Evolutionary conservation across 805 yeast species (phyloP), one percentile per base, ranked within the genome.

Genomic region (Ogataea thermomethanolica): DNA sequence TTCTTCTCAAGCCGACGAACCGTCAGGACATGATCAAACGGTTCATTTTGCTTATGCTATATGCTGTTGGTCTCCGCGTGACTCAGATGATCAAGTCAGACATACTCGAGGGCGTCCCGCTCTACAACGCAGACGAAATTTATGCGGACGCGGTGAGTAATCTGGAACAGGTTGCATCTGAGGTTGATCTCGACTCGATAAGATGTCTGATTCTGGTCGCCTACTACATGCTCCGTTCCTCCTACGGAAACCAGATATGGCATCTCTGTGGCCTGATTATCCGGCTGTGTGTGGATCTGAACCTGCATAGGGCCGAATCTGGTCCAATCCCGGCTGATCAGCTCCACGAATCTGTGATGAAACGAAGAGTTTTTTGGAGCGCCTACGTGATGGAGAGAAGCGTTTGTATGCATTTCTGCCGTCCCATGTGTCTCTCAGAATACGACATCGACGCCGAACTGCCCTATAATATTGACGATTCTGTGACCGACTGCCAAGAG

Each of bases 401-500:
- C 14, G 66, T 76, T 14, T 69, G 78, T 5, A 58, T 70, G 9
- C 66, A 75, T 11, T 51, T 76, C 17, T 79, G 80, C 1, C 62
- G 79, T 26, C 72, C 75, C 2, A 61, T 72, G 20, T 66, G 72
- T 0, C 56, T 78, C 13, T 66, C 68, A 25, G 81, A 76, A 43
- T 67, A 67, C 37, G 79, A 75, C 45, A 70, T 77, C 29, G 73
- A 72, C 35, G 66, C 68, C 0, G 73, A 70, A 0, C 40, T 61
- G 6, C 76, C 78, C 2, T 52, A 46, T 31, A 54, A 54, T 33
- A 54, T 54, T 4, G 30, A 48, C 29, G 51, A 53, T 28, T 24
- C 35, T 20, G 46, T 52, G n/a, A 35, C 27, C 6, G 54, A 50
- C 11, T n/a, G 39, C 11, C 29, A 45, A 6, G 53, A 45, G 27